Evolutionary conservation across 2,329 filamentous ascomycete species (phyloP).

Genomic region (Madurella mycetomatis): DNA sequence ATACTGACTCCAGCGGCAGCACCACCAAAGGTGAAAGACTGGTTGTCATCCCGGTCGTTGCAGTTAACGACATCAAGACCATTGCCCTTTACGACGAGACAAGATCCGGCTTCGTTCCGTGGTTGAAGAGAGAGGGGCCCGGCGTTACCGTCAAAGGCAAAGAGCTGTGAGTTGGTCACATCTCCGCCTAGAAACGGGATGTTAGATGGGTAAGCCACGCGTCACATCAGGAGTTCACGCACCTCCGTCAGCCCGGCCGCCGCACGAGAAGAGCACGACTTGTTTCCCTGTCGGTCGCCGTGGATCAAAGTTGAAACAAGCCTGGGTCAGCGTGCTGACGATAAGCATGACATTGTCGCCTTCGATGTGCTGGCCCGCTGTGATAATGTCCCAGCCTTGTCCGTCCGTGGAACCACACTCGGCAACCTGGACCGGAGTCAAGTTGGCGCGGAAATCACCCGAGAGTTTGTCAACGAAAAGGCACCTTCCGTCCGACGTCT

Average conservation of each 20-base stretch:
- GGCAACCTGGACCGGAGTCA: slow-evolving; percentile 43
- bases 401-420: slow-evolving; percentile 40
- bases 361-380: slow-evolving; percentile 48
- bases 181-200: slow-evolving; percentile 35
- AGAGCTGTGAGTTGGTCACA: slow-evolving; percentile 50
- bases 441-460: slow-evolving; percentile 45
- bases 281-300: slow-evolving; percentile 48
- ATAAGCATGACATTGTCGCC: slow-evolving; percentile 44
- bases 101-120: slow-evolving; percentile 42
- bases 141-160: slow-evolving; percentile 40
- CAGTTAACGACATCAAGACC: slow-evolving; percentile 43
- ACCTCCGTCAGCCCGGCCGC: slow-evolving; percentile 52
- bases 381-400: slow-evolving; percentile 47
- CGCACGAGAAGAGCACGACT: slow-evolving; percentile 55
- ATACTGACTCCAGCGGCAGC: slow-evolving; percentile 12
- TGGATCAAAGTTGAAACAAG: slow-evolving; percentile 55
- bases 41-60: slow-evolving; percentile 35
- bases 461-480: slow-evolving; percentile 45
- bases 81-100: slow-evolving; percentile 42
- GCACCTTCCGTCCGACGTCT: slow-evolving; percentile 41
- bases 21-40: slow-evolving; percentile 38
- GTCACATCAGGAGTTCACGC: slow-evolving; percentile 10
- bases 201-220: not conserved
- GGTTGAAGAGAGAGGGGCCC: slow-evolving; percentile 44
- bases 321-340: slow-evolving; percentile 54